phyloP scores from a whole-genome alignment of 306 rosid species.

The Dryas alaskensis region DNA sequence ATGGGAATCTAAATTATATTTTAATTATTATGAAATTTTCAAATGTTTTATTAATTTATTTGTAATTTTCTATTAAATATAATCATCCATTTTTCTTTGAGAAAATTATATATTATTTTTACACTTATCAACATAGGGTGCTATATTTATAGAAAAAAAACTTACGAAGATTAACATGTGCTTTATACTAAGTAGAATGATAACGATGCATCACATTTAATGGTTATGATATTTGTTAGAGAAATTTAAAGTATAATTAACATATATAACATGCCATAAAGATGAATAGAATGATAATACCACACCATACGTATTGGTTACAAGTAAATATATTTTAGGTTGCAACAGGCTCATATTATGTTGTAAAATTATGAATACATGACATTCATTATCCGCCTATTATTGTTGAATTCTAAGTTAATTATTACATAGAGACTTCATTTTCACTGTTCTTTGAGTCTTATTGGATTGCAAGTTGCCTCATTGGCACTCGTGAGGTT shows the following conservation, averaged over 20 bases:
- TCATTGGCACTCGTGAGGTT: constrained; percentile 9
- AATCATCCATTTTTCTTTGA: too few relatives aligned
- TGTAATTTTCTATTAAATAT: too few relatives aligned
- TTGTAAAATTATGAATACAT: background rate
- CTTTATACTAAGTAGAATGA: too few relatives aligned
- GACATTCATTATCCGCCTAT: background rate
- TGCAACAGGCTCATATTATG: background rate
- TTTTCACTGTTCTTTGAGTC: constrained; percentile 5
- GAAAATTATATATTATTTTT: too few relatives aligned
- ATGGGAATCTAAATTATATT: too few relatives aligned
- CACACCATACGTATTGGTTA: background rate
- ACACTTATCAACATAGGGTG: too few relatives aligned
- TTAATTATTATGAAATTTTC: too few relatives aligned
- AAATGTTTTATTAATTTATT: too few relatives aligned
- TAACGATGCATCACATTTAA: too few relatives aligned
- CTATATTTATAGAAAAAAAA: too few relatives aligned
- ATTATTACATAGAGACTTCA: background rate
- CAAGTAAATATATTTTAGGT: background rate
- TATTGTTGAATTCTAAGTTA: background rate
- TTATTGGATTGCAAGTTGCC: constrained; percentile 9
- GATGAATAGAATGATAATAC: background rate
- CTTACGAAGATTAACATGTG: too few relatives aligned
- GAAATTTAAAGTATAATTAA: background rate
- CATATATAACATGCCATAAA: background rate
- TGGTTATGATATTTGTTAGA: too few relatives aligned